Conservation (phyloP, 73 alveolate species). For the Paramecium pentaurelia region DNA sequence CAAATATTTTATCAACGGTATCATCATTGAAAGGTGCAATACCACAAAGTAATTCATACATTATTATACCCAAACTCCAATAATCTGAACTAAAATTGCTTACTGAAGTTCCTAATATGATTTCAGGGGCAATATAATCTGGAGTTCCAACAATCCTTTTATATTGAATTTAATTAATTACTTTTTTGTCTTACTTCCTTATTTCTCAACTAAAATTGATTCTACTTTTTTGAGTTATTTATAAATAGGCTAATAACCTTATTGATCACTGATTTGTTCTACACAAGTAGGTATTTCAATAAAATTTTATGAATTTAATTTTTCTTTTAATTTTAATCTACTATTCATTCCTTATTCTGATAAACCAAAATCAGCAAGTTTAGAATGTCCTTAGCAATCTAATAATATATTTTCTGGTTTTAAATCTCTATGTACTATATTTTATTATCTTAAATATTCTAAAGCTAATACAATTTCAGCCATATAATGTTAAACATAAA, state of each 20-base stretch:
- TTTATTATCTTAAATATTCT: background rate
- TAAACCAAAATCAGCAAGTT: slow-evolving; percentile 61
- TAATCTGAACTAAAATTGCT: slow-evolving; percentile 52
- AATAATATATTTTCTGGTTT: slow-evolving; percentile 64
- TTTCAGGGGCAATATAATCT: slow-evolving; percentile 66
- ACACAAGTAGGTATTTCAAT: background rate
- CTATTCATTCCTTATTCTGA: slow-evolving; percentile 53
- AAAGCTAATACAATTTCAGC: slow-evolving; percentile 61
- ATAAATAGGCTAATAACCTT: background rate
- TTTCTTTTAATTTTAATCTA: background rate
- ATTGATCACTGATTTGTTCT: background rate
- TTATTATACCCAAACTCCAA: slow-evolving; percentile 63
- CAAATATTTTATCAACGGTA: slow-evolving; percentile 56
- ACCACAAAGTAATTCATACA: slow-evolving; percentile 64
- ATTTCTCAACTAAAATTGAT: slow-evolving; percentile 7
- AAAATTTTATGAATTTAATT: background rate
- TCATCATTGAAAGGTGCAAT: slow-evolving; percentile 75
- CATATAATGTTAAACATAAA: slow-evolving; percentile 56
- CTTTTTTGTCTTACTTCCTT: slow-evolving; percentile 15
- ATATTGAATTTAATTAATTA: background rate
- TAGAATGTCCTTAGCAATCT: slow-evolving; percentile 57
- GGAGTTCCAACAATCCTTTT: slow-evolving; percentile 62
- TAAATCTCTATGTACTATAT: slow-evolving; percentile 64
- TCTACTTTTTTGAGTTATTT: background rate
- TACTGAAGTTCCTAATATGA: slow-evolving; percentile 35